phyloP scores from a whole-genome alignment of 768 basidiomycete genomes.

The Auricularia heimuer region DNA sequence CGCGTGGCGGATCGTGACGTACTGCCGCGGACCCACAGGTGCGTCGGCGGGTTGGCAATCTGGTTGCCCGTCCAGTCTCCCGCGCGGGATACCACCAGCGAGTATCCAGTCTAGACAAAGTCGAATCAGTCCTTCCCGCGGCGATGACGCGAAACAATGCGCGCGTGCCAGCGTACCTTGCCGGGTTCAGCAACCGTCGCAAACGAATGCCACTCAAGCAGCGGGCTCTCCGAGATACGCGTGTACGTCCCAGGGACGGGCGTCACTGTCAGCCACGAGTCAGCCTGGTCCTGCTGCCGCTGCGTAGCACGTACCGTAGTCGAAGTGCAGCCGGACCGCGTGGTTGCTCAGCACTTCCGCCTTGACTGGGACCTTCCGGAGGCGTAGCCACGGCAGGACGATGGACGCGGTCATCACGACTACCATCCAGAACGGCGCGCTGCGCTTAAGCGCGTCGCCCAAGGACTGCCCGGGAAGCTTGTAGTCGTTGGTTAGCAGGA shows the following conservation, averaged over 20 bases:
- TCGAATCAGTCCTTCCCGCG: constrained; percentile 7
- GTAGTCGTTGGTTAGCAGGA: constrained; percentile 46
- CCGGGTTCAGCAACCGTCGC: constrained; percentile 37
- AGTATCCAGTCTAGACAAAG: constrained; percentile 36
- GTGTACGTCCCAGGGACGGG: constrained; percentile 39
- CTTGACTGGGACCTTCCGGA: constrained; percentile 43
- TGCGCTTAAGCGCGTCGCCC: constrained; percentile 32
- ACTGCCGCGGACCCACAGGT: constrained; percentile 50
- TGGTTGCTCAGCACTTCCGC: constrained; percentile 45
- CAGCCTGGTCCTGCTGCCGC: not conserved
- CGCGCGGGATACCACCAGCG: constrained; percentile 45
- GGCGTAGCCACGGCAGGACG: constrained; percentile 48
- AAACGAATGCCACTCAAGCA: constrained; percentile 51
- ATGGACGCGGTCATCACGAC: constrained; percentile 45
- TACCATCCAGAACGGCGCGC: constrained; percentile 48
- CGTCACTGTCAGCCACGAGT: constrained; percentile 22
- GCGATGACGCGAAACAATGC: constrained; percentile 1
- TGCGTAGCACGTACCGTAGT: constrained; percentile 33
- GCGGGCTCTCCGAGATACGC: constrained; percentile 32
- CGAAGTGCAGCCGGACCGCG: constrained; percentile 48
- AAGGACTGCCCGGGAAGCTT: constrained; percentile 27
- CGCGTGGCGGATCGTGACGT: constrained; percentile 9
- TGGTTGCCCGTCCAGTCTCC: constrained; percentile 51
- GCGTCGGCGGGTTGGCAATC: constrained; percentile 42
- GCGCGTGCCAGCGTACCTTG: not conserved